These are phyloP conservation scores for Hericium coralloides DNA, from an alignment of 768 basidiomycete genomes.

Conservation along the genomic window DNA sequence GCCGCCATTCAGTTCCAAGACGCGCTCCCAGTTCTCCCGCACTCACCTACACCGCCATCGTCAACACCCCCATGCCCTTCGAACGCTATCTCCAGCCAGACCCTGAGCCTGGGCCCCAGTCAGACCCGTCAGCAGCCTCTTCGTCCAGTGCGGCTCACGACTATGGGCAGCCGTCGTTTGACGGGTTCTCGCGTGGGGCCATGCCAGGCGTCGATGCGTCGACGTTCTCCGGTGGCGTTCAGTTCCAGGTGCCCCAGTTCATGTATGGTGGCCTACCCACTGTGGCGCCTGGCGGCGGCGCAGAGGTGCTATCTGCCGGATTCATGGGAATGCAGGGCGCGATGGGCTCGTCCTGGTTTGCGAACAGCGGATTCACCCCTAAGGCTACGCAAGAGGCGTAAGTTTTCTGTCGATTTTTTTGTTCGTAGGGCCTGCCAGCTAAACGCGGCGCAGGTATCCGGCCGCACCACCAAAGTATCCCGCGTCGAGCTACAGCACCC, in stretches of 20 bases:
- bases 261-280: conserved; percentile 49
- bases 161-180: conserved; percentile 9
- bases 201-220: not conserved
- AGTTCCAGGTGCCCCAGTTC: conserved; percentile 58
- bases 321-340: conserved; percentile 5
- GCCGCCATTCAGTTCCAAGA: too few relatives aligned
- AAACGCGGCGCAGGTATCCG: not conserved
- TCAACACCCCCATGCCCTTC: conserved; percentile 10
- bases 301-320: conserved; percentile 49
- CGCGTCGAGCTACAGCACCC: not conserved
- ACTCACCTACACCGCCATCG: not conserved
- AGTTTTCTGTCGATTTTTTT: conserved; percentile 1
- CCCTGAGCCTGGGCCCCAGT: conserved; percentile 1
- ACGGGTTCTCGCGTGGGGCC: not conserved
- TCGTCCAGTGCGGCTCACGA: conserved; percentile 1
- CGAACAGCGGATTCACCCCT: conserved; percentile 7
- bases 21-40: not conserved
- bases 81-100: conserved; percentile 9
- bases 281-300: conserved; percentile 64
- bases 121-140: conserved; percentile 5
- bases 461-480: not conserved
- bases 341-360: conserved; percentile 12
- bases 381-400: conserved; percentile 5
- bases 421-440: conserved; percentile 2
- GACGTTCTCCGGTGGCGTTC: conserved; percentile 20